Evolutionary conservation across 2,329 filamentous ascomycete species (phyloP).

Genomic region (Fusarium humuli): DNA sequence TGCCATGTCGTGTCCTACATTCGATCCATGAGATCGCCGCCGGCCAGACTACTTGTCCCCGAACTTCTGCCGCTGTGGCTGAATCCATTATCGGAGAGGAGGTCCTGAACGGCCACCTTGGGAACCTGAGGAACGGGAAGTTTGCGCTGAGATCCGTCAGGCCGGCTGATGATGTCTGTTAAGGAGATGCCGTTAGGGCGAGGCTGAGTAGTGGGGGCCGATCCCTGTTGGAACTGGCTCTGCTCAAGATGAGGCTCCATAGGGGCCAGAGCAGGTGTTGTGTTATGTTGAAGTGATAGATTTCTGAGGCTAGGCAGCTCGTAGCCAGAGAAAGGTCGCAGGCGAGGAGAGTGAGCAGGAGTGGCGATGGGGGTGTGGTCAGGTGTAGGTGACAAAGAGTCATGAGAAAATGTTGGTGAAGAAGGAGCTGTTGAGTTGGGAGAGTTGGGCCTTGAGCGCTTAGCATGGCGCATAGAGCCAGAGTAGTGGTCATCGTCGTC

Average conservation of each 20-base stretch:
- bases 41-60: constrained; percentile 80
- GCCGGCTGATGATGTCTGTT: constrained; percentile 90
- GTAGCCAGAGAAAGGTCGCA: constrained; percentile 80
- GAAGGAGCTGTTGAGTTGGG: constrained; percentile 96
- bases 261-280: constrained; percentile 67
- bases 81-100: constrained; percentile 76
- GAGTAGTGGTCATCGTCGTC: constrained; percentile 85
- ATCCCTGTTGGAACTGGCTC: constrained; percentile 56
- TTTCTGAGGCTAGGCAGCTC: constrained; percentile 88
- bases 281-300: constrained; percentile 64
- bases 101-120: constrained; percentile 87
- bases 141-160: constrained; percentile 89
- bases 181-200: constrained; percentile 79
- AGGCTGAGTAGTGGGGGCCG: constrained; percentile 64
- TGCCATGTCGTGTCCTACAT: constrained; percentile 51
- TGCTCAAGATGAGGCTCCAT: constrained; percentile 68
- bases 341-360: constrained; percentile 91
- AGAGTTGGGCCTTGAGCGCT: constrained; percentile 92
- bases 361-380: constrained; percentile 99
- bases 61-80: constrained; percentile 82
- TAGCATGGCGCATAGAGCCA: constrained; percentile 76
- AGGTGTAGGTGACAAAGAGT: constrained; percentile 93
- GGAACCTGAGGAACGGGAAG: constrained; percentile 91
- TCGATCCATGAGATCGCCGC: constrained; percentile 73
- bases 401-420: constrained; percentile 95